Evolutionary conservation across 768 basidiomycete genomes (phyloP), one percentile per base, ranked within the genome.

Genomic region (Steccherinum ochraceum): DNA sequence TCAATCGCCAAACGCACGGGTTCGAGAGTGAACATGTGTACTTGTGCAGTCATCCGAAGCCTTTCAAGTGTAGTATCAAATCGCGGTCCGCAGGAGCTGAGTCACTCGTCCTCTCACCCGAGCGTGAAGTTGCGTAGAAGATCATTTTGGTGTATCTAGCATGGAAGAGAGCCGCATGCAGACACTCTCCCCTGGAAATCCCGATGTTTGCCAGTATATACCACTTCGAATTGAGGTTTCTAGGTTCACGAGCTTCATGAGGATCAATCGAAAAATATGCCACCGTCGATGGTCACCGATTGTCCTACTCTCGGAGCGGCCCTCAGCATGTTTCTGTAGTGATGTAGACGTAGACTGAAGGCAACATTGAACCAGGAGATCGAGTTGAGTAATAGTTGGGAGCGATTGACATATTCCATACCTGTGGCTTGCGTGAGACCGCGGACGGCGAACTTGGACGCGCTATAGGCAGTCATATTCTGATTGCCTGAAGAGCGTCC

Each of bases 381-480:
- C n/a, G n/a, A n/a, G n/a, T n/a, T n/a, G n/a, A n/a, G n/a, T n/a
- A n/a, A n/a, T n/a, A n/a, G n/a, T n/a, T n/a, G n/a, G n/a, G n/a
- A n/a, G n/a, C n/a, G n/a, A n/a, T n/a, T n/a, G n/a, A n/a, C n/a
- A n/a, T n/a, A n/a, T n/a, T n/a, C n/a, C 30, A 7, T 35, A 56
- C 58, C 53, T 2, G 62, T 57, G n/a, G 52, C 51, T 48, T 65
- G 63, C 24, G 62, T 63, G 43, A 66, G 49, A 7, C 65, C 62
- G 30, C 63, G 52, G 2, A 66, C 53, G 5, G 63, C 65, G 44
- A 66, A 66, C 53, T 66, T 66, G 20, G 59, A 61, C n/a, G 59
- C 60, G 46, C 52, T 51, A 45, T 66, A 66, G 25, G 56, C 59
- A n/a, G 56, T 24, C 40, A 55, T 41, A 13, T 35, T 30, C 3